Percentiles rank a stretch among this genome's conserved stretches.
These are phyloP conservation scores for Xanthoconium purpureum DNA, from an alignment of 768 basidiomycete species.

Conservation along the genomic window DNA sequence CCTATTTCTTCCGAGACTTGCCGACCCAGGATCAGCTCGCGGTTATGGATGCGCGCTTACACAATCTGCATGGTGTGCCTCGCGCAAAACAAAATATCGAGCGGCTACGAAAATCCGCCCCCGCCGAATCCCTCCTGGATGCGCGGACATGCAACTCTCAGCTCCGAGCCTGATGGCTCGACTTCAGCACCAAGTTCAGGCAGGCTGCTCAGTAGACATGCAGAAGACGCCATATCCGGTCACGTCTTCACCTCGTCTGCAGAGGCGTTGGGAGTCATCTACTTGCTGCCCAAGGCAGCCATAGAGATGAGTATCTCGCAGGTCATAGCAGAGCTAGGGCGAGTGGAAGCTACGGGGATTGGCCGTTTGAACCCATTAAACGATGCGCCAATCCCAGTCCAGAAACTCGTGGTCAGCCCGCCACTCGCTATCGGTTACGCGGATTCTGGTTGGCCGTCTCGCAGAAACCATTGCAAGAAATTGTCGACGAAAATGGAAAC, in stretches of 20 bases:
- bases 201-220: constrained; percentile 43
- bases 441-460: not conserved
- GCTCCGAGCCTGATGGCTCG: constrained; percentile 32
- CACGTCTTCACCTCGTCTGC: constrained; percentile 51
- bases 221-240: constrained; percentile 53
- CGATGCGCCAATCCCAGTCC: constrained; percentile 59
- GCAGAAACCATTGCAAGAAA: constrained; percentile 19
- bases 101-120: constrained; percentile 44
- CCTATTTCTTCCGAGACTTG: constrained; percentile 62
- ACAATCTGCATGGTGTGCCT: constrained; percentile 68
- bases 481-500: constrained; percentile 17
- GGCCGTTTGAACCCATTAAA: constrained; percentile 41
- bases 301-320: constrained; percentile 49
- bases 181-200: constrained; percentile 13
- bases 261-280: constrained; percentile 55
- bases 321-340: constrained; percentile 55
- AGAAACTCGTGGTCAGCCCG: constrained; percentile 40
- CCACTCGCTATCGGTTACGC: not conserved
- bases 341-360: constrained; percentile 47
- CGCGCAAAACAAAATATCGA: constrained; percentile 76
- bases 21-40: constrained; percentile 65
- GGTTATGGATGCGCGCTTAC: constrained; percentile 81
- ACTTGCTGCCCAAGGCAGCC: constrained; percentile 56
- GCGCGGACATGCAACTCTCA: constrained; percentile 52
- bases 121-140: constrained; percentile 48